Conservation (phyloP, 768 basidiomycete species). For the Boletus coccyginus region DNA sequence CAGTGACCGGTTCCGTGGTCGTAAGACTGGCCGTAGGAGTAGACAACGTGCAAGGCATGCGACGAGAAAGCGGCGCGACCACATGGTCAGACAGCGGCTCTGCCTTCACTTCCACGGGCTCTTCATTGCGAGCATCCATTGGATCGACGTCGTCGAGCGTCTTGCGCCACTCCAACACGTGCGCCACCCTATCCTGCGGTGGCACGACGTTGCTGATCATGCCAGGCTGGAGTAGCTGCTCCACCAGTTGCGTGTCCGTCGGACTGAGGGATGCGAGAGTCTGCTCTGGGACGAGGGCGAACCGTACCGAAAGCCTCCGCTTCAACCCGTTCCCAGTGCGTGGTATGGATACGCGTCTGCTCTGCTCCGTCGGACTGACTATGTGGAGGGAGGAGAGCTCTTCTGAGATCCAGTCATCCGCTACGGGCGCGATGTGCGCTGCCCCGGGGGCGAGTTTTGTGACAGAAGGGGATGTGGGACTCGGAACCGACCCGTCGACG, state of each 20-base stretch:
- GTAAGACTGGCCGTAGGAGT: conserved; percentile 43
- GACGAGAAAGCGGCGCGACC: conserved; percentile 25
- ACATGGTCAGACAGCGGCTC: not conserved
- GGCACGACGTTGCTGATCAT: conserved; percentile 28
- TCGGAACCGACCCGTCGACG: conserved; percentile 28
- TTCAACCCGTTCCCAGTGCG: conserved; percentile 1
- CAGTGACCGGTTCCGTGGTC: conserved; percentile 29
- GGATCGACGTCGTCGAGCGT: conserved; percentile 32
- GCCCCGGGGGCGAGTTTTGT: conserved; percentile 1
- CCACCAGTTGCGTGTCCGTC: conserved; percentile 46
- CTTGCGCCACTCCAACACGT: conserved; percentile 27
- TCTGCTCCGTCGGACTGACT: conserved; percentile 22
- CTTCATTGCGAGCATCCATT: conserved; percentile 35
- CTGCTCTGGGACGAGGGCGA: conserved; percentile 33
- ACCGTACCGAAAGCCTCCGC: conserved; percentile 31
- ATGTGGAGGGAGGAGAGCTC: conserved; percentile 50
- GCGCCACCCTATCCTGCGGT: conserved; percentile 29
- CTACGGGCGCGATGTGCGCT: not conserved
- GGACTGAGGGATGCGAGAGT: conserved; percentile 52
- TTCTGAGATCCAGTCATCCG: conserved; percentile 34
- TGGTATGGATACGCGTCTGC: conserved; percentile 5
- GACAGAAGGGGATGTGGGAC: conserved; percentile 15
- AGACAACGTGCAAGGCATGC: conserved; percentile 57
- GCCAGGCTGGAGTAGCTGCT: conserved; percentile 44
- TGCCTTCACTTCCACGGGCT: conserved; percentile 18